A percentile compares a stretch with the other conserved stretches of the same genome.
Evolutionary conservation across 2,329 filamentous ascomycete species (phyloP).

Genomic region (Paraphoma chrysanthemicola): DNA sequence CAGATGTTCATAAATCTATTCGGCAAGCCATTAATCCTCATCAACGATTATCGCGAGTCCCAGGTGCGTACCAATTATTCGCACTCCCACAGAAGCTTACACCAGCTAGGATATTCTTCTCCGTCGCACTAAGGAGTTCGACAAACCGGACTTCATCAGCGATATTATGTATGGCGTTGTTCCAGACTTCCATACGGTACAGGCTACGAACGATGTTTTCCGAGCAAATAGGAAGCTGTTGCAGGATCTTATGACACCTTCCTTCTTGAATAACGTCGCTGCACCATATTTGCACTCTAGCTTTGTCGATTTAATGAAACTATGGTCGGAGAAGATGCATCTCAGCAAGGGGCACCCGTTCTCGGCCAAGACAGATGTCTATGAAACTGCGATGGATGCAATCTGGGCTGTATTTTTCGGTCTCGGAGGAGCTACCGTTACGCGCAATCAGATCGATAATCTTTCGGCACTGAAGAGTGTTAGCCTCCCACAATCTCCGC

Average conservation of each 20-base stretch:
- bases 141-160: slow-evolving; percentile 45
- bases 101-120: slow-evolving; percentile 41
- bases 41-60: slow-evolving; percentile 53
- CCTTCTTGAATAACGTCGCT: slow-evolving; percentile 44
- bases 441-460: slow-evolving; percentile 9
- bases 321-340: slow-evolving; percentile 45
- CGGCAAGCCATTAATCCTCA: slow-evolving; percentile 52
- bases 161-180: slow-evolving; percentile 45
- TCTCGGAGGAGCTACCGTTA: slow-evolving; percentile 9
- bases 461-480: slow-evolving; percentile 1
- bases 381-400: slow-evolving; percentile 20
- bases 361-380: slow-evolving; percentile 39
- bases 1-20: slow-evolving; percentile 59
- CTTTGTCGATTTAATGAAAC: slow-evolving; percentile 36
- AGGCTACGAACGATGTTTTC: slow-evolving; percentile 39
- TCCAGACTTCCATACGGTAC: slow-evolving; percentile 44
- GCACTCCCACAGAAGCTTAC: background rate
- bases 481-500: background rate
- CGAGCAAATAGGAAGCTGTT: slow-evolving; percentile 45
- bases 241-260: slow-evolving; percentile 49
- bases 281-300: slow-evolving; percentile 45
- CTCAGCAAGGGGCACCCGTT: slow-evolving; percentile 44
- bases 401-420: slow-evolving; percentile 21
- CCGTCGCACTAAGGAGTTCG: slow-evolving; percentile 55
- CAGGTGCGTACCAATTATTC: slow-evolving; percentile 41